phyloP scores from a whole-genome alignment of 2,329 filamentous ascomycete genomes.

The Diplodia scrobiculata region DNA sequence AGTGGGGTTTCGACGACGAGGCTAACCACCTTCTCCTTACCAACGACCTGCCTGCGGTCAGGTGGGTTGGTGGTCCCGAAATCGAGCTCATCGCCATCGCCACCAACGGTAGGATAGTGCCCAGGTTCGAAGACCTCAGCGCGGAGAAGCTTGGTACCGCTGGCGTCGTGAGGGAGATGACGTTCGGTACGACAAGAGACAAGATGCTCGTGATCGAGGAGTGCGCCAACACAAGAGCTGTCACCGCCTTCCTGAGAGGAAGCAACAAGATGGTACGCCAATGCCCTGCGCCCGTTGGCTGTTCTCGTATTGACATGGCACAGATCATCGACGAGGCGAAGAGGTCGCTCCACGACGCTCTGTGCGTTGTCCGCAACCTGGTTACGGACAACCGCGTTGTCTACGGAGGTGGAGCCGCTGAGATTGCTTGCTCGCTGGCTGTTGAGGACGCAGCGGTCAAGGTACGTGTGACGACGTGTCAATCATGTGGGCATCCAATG shows the following conservation, averaged over 20 bases:
- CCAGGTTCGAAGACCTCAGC: conserved; percentile 91
- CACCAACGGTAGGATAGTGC: conserved; percentile 96
- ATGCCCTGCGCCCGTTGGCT: background rate
- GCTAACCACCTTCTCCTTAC: conserved; percentile 96
- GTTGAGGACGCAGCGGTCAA: conserved; percentile 94
- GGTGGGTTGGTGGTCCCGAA: conserved; percentile 97
- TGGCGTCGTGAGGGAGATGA: conserved; percentile 90
- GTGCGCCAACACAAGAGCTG: conserved; percentile 94
- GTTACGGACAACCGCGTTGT: conserved; percentile 96
- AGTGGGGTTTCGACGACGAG: conserved; percentile 99
- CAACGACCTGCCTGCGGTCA: conserved; percentile 90
- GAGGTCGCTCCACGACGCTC: conserved; percentile 92
- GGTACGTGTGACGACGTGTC: conserved; percentile 42
- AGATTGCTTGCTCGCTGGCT: conserved; percentile 94
- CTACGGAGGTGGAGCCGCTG: conserved; percentile 93
- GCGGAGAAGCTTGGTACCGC: conserved; percentile 87
- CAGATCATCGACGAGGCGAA: conserved; percentile 99
- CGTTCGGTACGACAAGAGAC: conserved; percentile 93
- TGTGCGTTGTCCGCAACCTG: conserved; percentile 95
- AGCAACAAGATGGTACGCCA: conserved; percentile 95
- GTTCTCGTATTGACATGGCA: background rate
- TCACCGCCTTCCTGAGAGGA: conserved; percentile 93
- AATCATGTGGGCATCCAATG: conserved; percentile 9
- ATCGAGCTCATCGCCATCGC: conserved; percentile 98
- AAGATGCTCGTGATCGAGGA: conserved; percentile 99